A percentile compares a stretch with the other conserved stretches of the same genome.
Conservation (phyloP, 2,329 filamentous ascomycete species). For the Fusarium redolens region DNA sequence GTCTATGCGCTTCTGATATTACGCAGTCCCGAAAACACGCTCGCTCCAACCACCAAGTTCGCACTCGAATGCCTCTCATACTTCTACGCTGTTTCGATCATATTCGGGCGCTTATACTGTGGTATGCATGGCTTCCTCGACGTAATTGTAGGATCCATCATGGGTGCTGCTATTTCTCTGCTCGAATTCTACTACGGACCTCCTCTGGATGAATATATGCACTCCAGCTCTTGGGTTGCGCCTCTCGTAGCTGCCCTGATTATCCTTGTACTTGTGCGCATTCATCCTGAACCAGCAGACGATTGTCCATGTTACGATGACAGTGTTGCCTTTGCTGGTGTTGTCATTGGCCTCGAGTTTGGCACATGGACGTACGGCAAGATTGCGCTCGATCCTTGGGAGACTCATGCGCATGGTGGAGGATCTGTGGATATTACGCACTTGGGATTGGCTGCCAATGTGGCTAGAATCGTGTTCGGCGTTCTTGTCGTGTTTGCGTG, state of each 20-base stretch:
- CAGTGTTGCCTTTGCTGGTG: conserved; percentile 91
- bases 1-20: conserved; percentile 83
- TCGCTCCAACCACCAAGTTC: conserved; percentile 68
- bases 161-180: conserved; percentile 75
- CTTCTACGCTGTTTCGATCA: conserved; percentile 88
- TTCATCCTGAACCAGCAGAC: conserved; percentile 95
- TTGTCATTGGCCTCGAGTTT: conserved; percentile 84
- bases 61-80: conserved; percentile 77
- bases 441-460: conserved; percentile 73
- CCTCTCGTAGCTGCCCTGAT: conserved; percentile 72
- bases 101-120: conserved; percentile 92
- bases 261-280: conserved; percentile 81
- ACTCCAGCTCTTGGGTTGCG: conserved; percentile 71
- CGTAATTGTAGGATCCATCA: conserved; percentile 80
- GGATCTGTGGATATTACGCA: conserved; percentile 73
- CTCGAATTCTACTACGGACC: conserved; percentile 71
- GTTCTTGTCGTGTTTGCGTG: conserved; percentile 88
- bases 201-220: conserved; percentile 76
- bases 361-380: conserved; percentile 85
- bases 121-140: conserved; percentile 99
- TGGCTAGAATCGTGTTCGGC: conserved; percentile 78
- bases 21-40: conserved; percentile 70
- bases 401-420: conserved; percentile 56
- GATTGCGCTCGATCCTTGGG: conserved; percentile 59
- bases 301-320: conserved; percentile 98